Percentiles rank a stretch among this genome's conserved stretches.
These are phyloP conservation scores for Thraustotheca clavata DNA, from an alignment of 352 stramenopile species.

Conservation along the genomic window DNA sequence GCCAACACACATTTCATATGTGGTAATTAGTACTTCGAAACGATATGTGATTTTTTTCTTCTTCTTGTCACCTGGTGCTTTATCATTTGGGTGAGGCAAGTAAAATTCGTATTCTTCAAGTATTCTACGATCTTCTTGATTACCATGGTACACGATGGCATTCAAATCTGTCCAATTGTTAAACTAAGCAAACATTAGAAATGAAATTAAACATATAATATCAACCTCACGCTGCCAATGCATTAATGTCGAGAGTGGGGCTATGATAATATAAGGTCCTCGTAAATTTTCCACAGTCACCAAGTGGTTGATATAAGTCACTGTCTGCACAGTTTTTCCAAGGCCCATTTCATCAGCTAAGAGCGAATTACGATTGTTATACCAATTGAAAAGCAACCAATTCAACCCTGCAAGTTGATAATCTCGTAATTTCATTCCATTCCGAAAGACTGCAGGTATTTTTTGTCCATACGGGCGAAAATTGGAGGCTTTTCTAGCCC, in stretches of 20 bases:
- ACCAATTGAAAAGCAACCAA: slow-evolving; percentile 99
- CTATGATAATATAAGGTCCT: slow-evolving; percentile 96
- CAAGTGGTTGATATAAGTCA: slow-evolving; percentile 95
- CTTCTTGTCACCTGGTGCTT: slow-evolving; percentile 33
- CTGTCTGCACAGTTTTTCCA: slow-evolving; percentile 93
- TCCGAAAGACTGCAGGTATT: slow-evolving; percentile 47
- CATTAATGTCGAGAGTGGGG: slow-evolving; percentile 94
- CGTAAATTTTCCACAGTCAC: slow-evolving; percentile 89
- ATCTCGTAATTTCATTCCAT: slow-evolving; percentile 87
- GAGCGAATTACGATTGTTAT: slow-evolving; percentile 96
- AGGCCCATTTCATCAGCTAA: slow-evolving; percentile 99
- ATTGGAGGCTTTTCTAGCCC: slow-evolving; percentile 38
- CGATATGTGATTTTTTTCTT: slow-evolving; percentile 44
- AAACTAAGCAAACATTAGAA: slow-evolving; percentile 30
- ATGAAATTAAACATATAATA: not conserved
- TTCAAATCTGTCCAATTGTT: slow-evolving; percentile 97
- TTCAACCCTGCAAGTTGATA: slow-evolving; percentile 99
- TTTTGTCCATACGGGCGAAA: slow-evolving; percentile 64
- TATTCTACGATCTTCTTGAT: slow-evolving; percentile 70
- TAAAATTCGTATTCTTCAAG: slow-evolving; percentile 96
- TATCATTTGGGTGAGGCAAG: slow-evolving; percentile 28
- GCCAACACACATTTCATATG: slow-evolving; percentile 96
- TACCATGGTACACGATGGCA: slow-evolving; percentile 98
- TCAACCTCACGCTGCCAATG: slow-evolving; percentile 94
- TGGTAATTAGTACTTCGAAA: slow-evolving; percentile 99